These are phyloP conservation scores for Suillus decipiens DNA, from an alignment of 768 basidiomycete genomes.

Conservation along the genomic window DNA sequence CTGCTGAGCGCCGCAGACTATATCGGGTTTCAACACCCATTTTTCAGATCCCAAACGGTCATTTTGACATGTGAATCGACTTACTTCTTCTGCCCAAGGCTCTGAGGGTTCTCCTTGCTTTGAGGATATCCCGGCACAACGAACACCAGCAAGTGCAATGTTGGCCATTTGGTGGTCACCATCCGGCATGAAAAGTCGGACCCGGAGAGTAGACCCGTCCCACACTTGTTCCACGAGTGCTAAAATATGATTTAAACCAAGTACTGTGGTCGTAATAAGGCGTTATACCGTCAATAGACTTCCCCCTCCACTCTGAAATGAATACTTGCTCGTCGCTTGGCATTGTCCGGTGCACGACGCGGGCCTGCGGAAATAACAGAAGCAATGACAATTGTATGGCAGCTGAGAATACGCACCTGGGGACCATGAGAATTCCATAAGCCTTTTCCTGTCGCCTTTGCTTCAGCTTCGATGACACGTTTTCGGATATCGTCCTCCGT, in stretches of 20 bases:
- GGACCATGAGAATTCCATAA: constrained; percentile 85
- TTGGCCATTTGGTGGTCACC: constrained; percentile 91
- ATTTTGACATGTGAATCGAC: constrained; percentile 23
- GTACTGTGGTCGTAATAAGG: constrained; percentile 7
- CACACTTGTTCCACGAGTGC: constrained; percentile 93
- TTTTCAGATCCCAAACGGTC: neutral
- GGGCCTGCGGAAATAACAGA: constrained; percentile 48
- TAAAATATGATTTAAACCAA: constrained; percentile 30
- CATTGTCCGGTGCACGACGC: constrained; percentile 81
- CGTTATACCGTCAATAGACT: constrained; percentile 74
- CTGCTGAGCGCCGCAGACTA: neutral
- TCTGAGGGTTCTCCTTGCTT: constrained; percentile 81
- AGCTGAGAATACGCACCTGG: constrained; percentile 43
- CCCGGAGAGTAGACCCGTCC: constrained; percentile 88
- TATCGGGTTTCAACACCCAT: neutral
- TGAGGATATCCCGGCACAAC: constrained; percentile 67
- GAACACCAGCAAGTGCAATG: constrained; percentile 80
- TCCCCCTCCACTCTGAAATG: constrained; percentile 90
- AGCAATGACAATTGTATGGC: neutral
- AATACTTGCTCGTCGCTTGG: constrained; percentile 88
- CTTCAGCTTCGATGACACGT: constrained; percentile 75
- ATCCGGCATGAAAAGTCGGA: constrained; percentile 84
- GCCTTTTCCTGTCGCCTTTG: constrained; percentile 73
- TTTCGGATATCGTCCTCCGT: constrained; percentile 76
- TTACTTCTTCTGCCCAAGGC: constrained; percentile 86